Conservation (phyloP, 139 green algal genomes). For the Haematococcus lacustris region DNA sequence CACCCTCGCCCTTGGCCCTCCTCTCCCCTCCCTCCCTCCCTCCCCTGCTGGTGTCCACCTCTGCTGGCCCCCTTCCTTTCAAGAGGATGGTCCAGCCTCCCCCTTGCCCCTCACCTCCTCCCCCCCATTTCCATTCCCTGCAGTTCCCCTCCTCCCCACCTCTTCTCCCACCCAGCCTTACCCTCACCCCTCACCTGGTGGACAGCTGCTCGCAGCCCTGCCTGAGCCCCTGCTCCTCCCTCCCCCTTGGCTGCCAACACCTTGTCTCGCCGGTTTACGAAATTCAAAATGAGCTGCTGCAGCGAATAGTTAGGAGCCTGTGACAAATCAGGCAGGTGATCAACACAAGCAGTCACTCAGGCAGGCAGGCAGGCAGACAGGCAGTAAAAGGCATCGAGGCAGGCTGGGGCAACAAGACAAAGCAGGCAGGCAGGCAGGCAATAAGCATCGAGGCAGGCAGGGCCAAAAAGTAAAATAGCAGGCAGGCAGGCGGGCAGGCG, state of each 20-base stretch:
- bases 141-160: neutral
- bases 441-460: no score
- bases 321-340: no score
- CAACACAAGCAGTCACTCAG: neutral
- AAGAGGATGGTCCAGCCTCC: neutral
- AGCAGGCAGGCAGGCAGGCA: no score
- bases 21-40: no score
- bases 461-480: no score
- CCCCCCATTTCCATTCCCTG: neutral
- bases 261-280: slow-evolving; percentile 12
- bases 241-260: neutral
- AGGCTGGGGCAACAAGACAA: no score
- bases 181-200: neutral
- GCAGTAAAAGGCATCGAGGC: neutral
- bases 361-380: neutral
- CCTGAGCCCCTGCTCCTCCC: neutral
- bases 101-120: no score
- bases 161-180: no score
- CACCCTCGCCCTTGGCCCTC: no score
- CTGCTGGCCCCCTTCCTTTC: neutral
- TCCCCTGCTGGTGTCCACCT: neutral
- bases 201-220: neutral
- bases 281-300: slow-evolving; percentile 39
- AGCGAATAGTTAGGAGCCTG: slow-evolving; percentile 36
- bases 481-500: no score